Evolutionary conservation across 805 yeast species (phyloP), one percentile per base, ranked within the genome.

Genomic region (Yarrowia sp.): DNA sequence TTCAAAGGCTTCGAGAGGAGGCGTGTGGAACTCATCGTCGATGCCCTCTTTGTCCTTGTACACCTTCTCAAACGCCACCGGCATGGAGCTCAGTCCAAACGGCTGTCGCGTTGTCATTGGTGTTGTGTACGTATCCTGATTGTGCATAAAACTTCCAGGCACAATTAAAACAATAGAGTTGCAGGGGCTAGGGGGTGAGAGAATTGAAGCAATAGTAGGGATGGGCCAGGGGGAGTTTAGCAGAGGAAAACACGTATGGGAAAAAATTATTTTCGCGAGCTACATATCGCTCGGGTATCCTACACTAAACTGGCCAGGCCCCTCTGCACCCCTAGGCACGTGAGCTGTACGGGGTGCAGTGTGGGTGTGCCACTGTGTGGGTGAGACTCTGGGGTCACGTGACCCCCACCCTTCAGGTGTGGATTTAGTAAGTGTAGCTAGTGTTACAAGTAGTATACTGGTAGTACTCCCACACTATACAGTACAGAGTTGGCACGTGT

Each of bases 61-160:
- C 51, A 58, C 64, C 50, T 58, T 58, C 36, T 33, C 64, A 33
- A 58, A 58, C 50, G 64, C 64, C 64, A 58, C 64, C 51, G 64
- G 64, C 64, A 58, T 58, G 50, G 64, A 58, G 51, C 51, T 36
- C 64, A 58, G 64, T 44, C 64, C 64, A 58, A 58, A 58, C 51
- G 64, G 64, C 51, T 58, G 50, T 58, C 51, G 61, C 61, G 61
- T 41, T 39, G 61, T 55, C 61, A 55, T 55, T 41, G 61, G 61
- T 55, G 61, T 55, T 55, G 47, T 55, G 61, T 55, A 41, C 47
- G 61, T 39, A 55, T 55, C 47, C 61, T 51, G 43, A 36, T 14
- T 3, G 43, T 51, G 58, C 58, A 51, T 51, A 51, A 14, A 14
- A 14, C 58, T 51, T 51, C 55, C 58, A 51, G 58, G 58, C 22